These are phyloP conservation scores for Yamadazyma sp. DNA, from an alignment of 1,139 yeast genomes.

Conservation along the genomic window DNA sequence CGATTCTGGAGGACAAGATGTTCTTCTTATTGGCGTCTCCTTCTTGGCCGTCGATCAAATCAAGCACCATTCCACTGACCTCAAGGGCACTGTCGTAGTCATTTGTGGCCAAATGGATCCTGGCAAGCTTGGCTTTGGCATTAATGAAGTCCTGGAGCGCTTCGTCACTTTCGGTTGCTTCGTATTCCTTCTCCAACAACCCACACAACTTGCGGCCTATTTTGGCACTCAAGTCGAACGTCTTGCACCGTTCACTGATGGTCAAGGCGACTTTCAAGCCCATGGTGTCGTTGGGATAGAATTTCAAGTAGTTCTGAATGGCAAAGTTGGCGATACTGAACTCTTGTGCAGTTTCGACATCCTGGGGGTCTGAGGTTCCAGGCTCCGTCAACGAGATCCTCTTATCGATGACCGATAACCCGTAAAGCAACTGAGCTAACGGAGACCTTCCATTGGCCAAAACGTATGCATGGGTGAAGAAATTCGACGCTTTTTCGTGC, in stretches of 20 bases:
- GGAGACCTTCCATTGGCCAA: conserved; percentile 74
- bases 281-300: conserved; percentile 59
- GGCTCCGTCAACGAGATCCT: conserved; percentile 27
- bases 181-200: conserved; percentile 59
- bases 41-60: conserved; percentile 43
- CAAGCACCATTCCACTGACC: conserved; percentile 56
- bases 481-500: conserved; percentile 44
- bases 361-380: conserved; percentile 45
- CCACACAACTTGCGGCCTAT: conserved; percentile 48
- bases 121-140: conserved; percentile 67
- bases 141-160: conserved; percentile 52
- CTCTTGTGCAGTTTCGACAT: conserved; percentile 62
- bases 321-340: conserved; percentile 70
- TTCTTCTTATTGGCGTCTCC: conserved; percentile 10
- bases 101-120: conserved; percentile 62
- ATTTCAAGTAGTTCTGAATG: conserved; percentile 67
- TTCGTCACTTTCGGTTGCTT: conserved; percentile 49
- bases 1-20: conserved; percentile 61
- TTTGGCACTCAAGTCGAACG: conserved; percentile 53
- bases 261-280: conserved; percentile 62
- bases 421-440: conserved; percentile 72
- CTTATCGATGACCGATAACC: conserved; percentile 52
- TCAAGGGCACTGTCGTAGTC: conserved; percentile 61
- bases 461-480: conserved; percentile 76
- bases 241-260: conserved; percentile 71